Conservation (phyloP, 2,329 filamentous ascomycete genomes). For the Mycosphaerella arachidis region DNA sequence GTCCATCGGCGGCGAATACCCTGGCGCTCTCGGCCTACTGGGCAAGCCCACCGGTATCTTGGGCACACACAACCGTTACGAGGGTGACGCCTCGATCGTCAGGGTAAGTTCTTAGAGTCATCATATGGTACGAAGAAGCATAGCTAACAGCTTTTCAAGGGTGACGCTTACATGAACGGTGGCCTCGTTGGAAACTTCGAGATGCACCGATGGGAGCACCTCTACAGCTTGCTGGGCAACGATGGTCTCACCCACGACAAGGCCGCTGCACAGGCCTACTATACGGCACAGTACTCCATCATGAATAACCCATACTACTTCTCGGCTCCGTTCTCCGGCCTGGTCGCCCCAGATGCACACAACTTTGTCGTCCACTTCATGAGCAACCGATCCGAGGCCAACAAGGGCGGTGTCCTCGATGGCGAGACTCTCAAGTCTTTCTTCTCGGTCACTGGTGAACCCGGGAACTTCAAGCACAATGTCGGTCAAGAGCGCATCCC, state of each 20-base stretch:
- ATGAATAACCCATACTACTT: slow-evolving; percentile 12
- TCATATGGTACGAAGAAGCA: no score
- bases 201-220: slow-evolving; percentile 13
- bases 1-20: slow-evolving; percentile 9
- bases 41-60: slow-evolving; percentile 11
- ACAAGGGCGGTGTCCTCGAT: slow-evolving; percentile 18
- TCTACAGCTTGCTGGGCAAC: slow-evolving; percentile 4
- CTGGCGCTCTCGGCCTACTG: slow-evolving; percentile 3
- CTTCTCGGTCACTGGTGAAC: slow-evolving; percentile 22
- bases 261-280: slow-evolving; percentile 11
- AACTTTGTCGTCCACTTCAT: slow-evolving; percentile 27
- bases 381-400: slow-evolving; percentile 23
- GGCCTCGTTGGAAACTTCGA: slow-evolving; percentile 10
- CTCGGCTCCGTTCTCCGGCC: slow-evolving; percentile 11
- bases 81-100: slow-evolving; percentile 13
- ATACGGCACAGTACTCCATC: slow-evolving; percentile 11
- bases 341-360: slow-evolving; percentile 23
- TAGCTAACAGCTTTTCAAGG: not conserved
- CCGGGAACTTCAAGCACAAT: slow-evolving; percentile 14
- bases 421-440: slow-evolving; percentile 21
- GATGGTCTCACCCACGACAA: slow-evolving; percentile 8
- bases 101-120: slow-evolving; percentile 1
- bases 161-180: slow-evolving; percentile 11
- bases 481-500: slow-evolving; percentile 21
- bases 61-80: slow-evolving; percentile 9